A percentile compares a stretch with the other conserved stretches of the same genome.
Evolutionary conservation across 768 basidiomycete genomes (phyloP).

Genomic region (Phallus indusiatus): DNA sequence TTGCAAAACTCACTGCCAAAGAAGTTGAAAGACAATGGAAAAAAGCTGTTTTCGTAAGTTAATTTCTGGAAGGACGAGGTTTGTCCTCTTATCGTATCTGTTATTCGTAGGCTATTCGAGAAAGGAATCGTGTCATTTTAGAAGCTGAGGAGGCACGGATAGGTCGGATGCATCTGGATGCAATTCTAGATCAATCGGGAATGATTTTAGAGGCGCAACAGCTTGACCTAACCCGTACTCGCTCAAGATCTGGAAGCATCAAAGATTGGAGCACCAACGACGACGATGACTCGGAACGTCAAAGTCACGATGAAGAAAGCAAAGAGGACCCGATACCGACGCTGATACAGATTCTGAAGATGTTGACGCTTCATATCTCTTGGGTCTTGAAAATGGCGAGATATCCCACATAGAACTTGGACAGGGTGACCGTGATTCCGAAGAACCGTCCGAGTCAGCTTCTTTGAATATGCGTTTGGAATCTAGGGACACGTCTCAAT

Average conservation of each 20-base stretch:
- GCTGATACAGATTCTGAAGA: background rate
- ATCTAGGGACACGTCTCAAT: background rate
- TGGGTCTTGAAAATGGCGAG: background rate
- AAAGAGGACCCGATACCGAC: constrained; percentile 23
- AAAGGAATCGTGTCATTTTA: constrained; percentile 48
- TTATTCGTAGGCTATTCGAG: constrained; percentile 53
- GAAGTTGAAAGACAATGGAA: constrained; percentile 77
- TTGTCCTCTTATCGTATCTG: background rate
- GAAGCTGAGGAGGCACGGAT: constrained; percentile 72
- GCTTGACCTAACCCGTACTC: constrained; percentile 46
- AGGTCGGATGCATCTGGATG: constrained; percentile 82
- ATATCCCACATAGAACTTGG: background rate
- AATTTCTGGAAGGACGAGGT: background rate
- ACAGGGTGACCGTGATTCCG: background rate
- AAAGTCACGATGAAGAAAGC: constrained; percentile 22
- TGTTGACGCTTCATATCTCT: background rate
- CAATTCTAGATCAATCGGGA: constrained; percentile 82
- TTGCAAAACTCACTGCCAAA: constrained; percentile 66
- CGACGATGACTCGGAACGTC: constrained; percentile 8
- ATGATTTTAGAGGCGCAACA: constrained; percentile 81
- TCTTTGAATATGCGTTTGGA: background rate
- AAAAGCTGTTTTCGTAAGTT: constrained; percentile 71
- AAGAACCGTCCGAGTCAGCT: background rate
- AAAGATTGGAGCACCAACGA: constrained; percentile 10
- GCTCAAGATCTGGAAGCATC: constrained; percentile 37